Evolutionary conservation across 805 yeast species (phyloP).

Genomic region (Priceomyces medius): DNA sequence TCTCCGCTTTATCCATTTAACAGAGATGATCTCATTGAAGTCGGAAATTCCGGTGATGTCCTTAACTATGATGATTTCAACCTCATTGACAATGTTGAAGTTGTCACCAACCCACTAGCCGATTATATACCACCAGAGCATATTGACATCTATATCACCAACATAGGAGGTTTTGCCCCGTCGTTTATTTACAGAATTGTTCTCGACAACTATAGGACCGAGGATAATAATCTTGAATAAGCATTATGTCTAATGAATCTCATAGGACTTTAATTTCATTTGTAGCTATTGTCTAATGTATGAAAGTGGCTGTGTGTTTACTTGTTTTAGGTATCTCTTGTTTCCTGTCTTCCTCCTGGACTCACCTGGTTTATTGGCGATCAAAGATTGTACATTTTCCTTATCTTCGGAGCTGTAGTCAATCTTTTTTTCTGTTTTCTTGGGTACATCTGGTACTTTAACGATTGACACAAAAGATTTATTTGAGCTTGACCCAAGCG

Average conservation of each 20-base stretch:
- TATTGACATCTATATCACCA: slow-evolving; percentile 91
- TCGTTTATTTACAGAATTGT: slow-evolving; percentile 94
- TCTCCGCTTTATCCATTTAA: slow-evolving; percentile 92
- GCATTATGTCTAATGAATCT: slow-evolving; percentile 1
- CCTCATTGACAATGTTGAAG: slow-evolving; percentile 70
- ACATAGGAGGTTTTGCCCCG: slow-evolving; percentile 95
- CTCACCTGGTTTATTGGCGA: neutral
- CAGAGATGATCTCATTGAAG: slow-evolving; percentile 78
- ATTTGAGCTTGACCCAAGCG: neutral
- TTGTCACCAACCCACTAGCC: slow-evolving; percentile 76
- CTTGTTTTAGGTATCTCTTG: neutral
- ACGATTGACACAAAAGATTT: slow-evolving; percentile 1
- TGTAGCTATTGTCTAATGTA: neutral
- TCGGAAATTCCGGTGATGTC: slow-evolving; percentile 91
- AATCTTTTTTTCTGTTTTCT: neutral
- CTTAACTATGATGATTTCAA: slow-evolving; percentile 70
- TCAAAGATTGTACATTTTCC: neutral
- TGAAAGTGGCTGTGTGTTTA: neutral
- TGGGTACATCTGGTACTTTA: neutral
- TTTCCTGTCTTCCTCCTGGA: neutral
- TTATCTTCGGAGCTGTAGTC: neutral
- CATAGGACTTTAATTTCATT: neutral
- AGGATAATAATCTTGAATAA: slow-evolving; percentile 65
- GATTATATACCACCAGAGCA: slow-evolving; percentile 94
- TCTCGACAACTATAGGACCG: slow-evolving; percentile 86